Evolutionary conservation across 768 basidiomycete species (phyloP).

Genomic region (Clitopilus passeckerianus): DNA sequence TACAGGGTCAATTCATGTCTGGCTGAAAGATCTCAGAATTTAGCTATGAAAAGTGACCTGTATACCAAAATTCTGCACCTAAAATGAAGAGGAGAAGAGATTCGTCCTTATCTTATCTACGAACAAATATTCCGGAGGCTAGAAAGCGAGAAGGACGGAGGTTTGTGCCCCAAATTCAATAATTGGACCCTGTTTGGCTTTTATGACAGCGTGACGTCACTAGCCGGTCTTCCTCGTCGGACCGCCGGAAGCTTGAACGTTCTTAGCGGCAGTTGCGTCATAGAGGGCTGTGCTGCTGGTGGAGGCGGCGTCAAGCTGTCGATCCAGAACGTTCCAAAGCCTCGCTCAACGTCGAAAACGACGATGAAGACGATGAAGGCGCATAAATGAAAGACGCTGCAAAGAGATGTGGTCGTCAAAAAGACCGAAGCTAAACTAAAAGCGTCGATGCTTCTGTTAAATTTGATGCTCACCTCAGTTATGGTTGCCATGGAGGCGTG

Average conservation of each 20-base stretch:
- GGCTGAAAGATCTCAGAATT: no score
- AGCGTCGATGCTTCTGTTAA: not conserved
- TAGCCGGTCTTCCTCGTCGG: not conserved
- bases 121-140: not conserved
- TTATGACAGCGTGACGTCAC: not conserved
- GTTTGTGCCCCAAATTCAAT: not conserved
- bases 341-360: not conserved
- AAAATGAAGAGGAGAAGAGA: not conserved
- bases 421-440: not conserved
- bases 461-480: not conserved
- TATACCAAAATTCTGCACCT: no score
- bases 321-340: not conserved
- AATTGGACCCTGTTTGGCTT: not conserved
- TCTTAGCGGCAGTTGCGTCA: not conserved
- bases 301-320: not conserved
- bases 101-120: not conserved
- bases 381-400: not conserved
- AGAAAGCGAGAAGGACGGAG: not conserved
- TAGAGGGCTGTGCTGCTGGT: not conserved
- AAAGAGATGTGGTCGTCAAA: not conserved
- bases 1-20: not conserved
- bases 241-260: not conserved
- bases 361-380: not conserved
- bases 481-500: not conserved
- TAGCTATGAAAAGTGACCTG: no score